Percentiles rank a stretch among this genome's conserved stretches.
These are phyloP conservation scores for Megacollybia marginata DNA, from an alignment of 768 basidiomycete genomes.

Conservation along the genomic window DNA sequence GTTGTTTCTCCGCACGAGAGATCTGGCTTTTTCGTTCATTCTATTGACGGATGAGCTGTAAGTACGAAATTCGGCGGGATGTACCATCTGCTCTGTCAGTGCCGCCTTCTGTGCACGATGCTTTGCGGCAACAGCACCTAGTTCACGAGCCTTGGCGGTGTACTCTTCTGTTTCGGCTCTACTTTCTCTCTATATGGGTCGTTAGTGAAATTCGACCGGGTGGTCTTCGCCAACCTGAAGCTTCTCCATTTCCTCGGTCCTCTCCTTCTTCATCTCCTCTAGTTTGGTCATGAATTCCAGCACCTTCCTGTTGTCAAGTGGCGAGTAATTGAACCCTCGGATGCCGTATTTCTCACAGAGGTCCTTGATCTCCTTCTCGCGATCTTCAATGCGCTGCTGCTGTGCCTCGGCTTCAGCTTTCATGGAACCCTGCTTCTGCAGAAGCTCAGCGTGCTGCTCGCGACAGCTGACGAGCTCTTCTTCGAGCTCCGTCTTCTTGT, in stretches of 20 bases:
- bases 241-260: slow-evolving; percentile 56
- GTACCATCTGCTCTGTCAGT: slow-evolving; percentile 51
- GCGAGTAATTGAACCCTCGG: slow-evolving; percentile 64
- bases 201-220: neutral
- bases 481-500: slow-evolving; percentile 53
- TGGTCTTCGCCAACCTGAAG: slow-evolving; percentile 43
- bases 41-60: slow-evolving; percentile 19
- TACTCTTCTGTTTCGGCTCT: slow-evolving; percentile 57
- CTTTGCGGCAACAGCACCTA: slow-evolving; percentile 48
- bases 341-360: slow-evolving; percentile 64
- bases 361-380: slow-evolving; percentile 69
- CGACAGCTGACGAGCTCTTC: slow-evolving; percentile 47
- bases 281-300: slow-evolving; percentile 66
- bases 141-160: slow-evolving; percentile 45
- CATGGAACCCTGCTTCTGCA: slow-evolving; percentile 60
- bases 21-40: slow-evolving; percentile 46
- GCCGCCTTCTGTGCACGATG: slow-evolving; percentile 44
- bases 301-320: slow-evolving; percentile 65
- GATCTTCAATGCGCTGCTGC: slow-evolving; percentile 55
- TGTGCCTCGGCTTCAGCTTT: slow-evolving; percentile 78
- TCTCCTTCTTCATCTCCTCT: slow-evolving; percentile 52
- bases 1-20: slow-evolving; percentile 38
- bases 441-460: slow-evolving; percentile 45
- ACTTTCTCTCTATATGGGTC: slow-evolving; percentile 40
- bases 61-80: neutral